A percentile compares a stretch with the other conserved stretches of the same genome.
These are phyloP conservation scores for Lathyrus aphaca DNA, from an alignment of 306 rosid genomes.

Conservation along the genomic window DNA sequence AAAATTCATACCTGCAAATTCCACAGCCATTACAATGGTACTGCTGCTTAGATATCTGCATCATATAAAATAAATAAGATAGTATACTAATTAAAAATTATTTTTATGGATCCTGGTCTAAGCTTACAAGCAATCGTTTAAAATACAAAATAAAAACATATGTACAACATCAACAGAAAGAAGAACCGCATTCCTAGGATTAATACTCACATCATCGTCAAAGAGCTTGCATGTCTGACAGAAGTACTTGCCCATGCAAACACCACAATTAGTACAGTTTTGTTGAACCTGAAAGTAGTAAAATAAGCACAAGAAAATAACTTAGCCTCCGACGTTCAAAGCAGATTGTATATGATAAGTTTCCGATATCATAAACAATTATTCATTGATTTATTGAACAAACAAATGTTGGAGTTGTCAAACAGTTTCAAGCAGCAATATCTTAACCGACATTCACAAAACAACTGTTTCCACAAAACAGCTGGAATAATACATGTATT, in stretches of 20 bases:
- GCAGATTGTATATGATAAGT: not conserved
- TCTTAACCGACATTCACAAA: not conserved
- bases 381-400: not conserved
- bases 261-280: conserved; percentile 81
- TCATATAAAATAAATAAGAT: conserved; percentile 7
- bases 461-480: conserved; percentile 8
- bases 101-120: not conserved
- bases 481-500: not conserved
- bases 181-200: not conserved
- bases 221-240: conserved; percentile 81
- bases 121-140: conserved; percentile 4
- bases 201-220: conserved; percentile 84
- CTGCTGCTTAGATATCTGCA: conserved; percentile 75
- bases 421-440: conserved; percentile 7
- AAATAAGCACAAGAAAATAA: conserved; percentile 22
- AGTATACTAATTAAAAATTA: not conserved
- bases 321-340: not conserved
- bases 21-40: conserved; percentile 90
- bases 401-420: not conserved
- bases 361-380: not conserved
- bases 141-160: not conserved
- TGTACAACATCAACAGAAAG: not conserved
- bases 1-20: conserved; percentile 75
- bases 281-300: conserved; percentile 65
- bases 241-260: conserved; percentile 89